Percentiles rank a stretch among this genome's conserved stretches.
Evolutionary conservation across 164 flowering plant species (phyloP).

Genomic region (Sextonia rubra): DNA sequence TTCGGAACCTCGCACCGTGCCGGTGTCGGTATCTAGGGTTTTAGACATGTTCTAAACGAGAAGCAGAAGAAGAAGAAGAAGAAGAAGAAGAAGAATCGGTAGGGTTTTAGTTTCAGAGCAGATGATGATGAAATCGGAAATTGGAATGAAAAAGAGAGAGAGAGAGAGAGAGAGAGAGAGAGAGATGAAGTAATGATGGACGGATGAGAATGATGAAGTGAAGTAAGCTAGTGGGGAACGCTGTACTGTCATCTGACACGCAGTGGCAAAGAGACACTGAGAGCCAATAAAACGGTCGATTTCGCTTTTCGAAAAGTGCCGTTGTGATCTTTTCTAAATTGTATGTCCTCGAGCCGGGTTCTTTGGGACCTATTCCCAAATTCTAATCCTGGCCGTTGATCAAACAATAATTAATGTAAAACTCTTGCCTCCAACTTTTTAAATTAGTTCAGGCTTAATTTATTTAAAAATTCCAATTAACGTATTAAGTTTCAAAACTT

Average conservation of each 20-base stretch:
- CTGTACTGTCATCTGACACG: background rate
- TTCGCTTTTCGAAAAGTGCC: background rate
- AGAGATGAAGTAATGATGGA: background rate
- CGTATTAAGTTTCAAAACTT: too few relatives aligned
- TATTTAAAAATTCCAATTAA: too few relatives aligned
- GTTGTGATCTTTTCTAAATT: too few relatives aligned
- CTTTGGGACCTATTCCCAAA: too few relatives aligned
- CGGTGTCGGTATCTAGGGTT: background rate
- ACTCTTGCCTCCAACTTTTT: too few relatives aligned
- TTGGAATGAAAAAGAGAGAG: background rate
- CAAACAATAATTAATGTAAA: too few relatives aligned
- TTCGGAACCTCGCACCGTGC: background rate
- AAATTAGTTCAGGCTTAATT: too few relatives aligned
- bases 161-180: constrained; percentile 1
- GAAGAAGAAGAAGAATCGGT: too few relatives aligned
- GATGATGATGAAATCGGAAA: background rate
- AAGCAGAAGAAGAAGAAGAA: background rate
- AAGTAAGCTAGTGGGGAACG: background rate
- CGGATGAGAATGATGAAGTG: background rate
- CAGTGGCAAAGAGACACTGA: background rate
- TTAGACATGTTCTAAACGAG: background rate
- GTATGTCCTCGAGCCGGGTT: too few relatives aligned
- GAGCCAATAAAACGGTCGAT: background rate
- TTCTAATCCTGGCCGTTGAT: too few relatives aligned
- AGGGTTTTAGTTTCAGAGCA: background rate